These are phyloP conservation scores for Tephrocybe sp. DNA, from an alignment of 768 basidiomycete species.

Conservation along the genomic window DNA sequence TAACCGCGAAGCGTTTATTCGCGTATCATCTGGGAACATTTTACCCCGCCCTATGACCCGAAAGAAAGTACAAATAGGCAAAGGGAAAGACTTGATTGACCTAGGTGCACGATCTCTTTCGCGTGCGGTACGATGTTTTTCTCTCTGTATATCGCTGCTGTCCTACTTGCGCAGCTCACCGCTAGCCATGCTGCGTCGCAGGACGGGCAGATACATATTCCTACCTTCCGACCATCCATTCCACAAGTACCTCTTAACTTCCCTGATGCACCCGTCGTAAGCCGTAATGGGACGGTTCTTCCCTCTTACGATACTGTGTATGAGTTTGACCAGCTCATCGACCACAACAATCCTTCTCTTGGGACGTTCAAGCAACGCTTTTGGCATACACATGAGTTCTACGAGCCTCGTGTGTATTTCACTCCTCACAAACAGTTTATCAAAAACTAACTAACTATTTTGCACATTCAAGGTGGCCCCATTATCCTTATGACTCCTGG, in stretches of 20 bases:
- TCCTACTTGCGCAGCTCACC: background rate
- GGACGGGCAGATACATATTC: background rate
- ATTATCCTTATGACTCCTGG: slow-evolving; percentile 66
- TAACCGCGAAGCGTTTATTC: too few species aligned
- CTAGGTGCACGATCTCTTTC: too few species aligned
- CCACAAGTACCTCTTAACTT: slow-evolving; percentile 27
- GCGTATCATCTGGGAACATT: too few species aligned
- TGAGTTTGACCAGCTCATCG: slow-evolving; percentile 55
- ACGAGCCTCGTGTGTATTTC: slow-evolving; percentile 39
- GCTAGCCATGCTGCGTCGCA: background rate
- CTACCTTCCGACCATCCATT: slow-evolving; percentile 24
- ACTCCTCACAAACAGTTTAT: background rate
- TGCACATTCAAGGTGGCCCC: slow-evolving; percentile 39
- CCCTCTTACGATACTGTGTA: slow-evolving; percentile 45
- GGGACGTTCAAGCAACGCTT: slow-evolving; percentile 75
- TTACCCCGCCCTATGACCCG: too few species aligned
- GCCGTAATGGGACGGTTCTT: slow-evolving; percentile 38
- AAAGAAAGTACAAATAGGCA: too few species aligned
- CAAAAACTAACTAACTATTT: background rate
- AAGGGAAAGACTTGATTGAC: too few species aligned
- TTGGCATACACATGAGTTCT: slow-evolving; percentile 67
- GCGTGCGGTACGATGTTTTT: background rate
- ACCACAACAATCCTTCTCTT: slow-evolving; percentile 47
- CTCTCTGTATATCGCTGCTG: background rate
- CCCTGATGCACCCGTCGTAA: slow-evolving; percentile 31